These are phyloP conservation scores for Mortierella sp. DNA, from an alignment of 371 early-diverging fungal genomes.

Conservation along the genomic window DNA sequence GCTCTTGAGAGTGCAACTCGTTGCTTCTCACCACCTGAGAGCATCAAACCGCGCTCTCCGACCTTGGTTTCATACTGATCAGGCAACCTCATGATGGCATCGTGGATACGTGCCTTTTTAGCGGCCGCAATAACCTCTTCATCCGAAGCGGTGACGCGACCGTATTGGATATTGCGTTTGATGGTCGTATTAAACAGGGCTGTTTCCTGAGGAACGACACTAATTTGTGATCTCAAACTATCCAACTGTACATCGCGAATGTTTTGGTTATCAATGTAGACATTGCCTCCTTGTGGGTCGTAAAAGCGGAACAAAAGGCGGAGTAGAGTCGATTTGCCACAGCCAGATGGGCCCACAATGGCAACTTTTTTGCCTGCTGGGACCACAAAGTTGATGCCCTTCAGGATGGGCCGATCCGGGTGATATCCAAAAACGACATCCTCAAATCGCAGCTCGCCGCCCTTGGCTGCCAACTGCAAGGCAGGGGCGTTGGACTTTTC, in stretches of 20 bases:
- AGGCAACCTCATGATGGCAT: constrained; percentile 71
- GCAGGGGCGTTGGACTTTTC: constrained; percentile 67
- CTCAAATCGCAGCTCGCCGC: constrained; percentile 84
- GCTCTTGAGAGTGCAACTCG: constrained; percentile 81
- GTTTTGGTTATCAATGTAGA: constrained; percentile 85
- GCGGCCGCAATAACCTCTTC: constrained; percentile 75
- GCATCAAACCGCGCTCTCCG: constrained; percentile 86
- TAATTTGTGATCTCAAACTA: constrained; percentile 80
- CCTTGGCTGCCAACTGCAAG: constrained; percentile 55
- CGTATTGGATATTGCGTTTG: constrained; percentile 81
- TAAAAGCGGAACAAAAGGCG: constrained; percentile 89
- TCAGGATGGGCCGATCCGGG: constrained; percentile 79
- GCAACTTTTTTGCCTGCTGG: constrained; percentile 92
- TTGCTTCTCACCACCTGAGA: constrained; percentile 92
- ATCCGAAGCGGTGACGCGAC: constrained; percentile 62
- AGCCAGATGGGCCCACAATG: constrained; percentile 96
- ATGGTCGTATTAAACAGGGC: constrained; percentile 83
- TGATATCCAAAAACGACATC: constrained; percentile 92
- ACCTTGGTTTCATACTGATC: constrained; percentile 78
- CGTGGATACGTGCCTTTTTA: constrained; percentile 71
- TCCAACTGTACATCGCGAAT: constrained; percentile 77
- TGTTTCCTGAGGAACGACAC: constrained; percentile 88
- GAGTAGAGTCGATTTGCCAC: constrained; percentile 89
- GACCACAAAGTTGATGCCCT: constrained; percentile 84
- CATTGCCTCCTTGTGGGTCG: constrained; percentile 80